These are phyloP conservation scores for Pseudogymnoascus sp. DNA, from an alignment of 2,329 filamentous ascomycete species.

Conservation along the genomic window DNA sequence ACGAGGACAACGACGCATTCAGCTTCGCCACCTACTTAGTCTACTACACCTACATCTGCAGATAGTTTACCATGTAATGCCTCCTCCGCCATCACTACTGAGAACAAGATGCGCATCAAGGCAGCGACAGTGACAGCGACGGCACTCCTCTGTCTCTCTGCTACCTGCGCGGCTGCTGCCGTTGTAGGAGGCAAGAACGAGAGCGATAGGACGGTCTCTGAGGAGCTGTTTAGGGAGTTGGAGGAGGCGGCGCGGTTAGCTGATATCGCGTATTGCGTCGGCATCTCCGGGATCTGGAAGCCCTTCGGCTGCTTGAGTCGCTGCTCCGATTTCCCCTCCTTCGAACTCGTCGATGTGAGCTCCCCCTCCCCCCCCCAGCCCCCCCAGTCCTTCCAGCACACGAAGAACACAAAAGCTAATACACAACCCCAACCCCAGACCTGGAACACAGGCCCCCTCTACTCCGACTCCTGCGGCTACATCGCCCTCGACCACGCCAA, in stretches of 20 bases:
- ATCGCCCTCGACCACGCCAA: constrained; percentile 69
- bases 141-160: constrained; percentile 19
- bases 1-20: no score
- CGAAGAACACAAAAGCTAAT: no score
- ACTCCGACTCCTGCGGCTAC: constrained; percentile 90
- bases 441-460: constrained; percentile 81
- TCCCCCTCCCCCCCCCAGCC: not conserved
- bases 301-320: constrained; percentile 82
- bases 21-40: not conserved
- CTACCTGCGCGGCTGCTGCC: constrained; percentile 20
- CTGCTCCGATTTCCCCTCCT: constrained; percentile 71
- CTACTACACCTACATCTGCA: not conserved
- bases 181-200: not conserved
- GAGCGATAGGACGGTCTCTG: constrained; percentile 38
- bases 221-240: constrained; percentile 65
- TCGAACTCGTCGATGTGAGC: constrained; percentile 61
- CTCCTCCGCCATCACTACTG: not conserved
- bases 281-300: constrained; percentile 67
- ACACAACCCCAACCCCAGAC: no score
- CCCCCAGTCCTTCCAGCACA: not conserved
- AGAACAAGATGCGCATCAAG: constrained; percentile 20
- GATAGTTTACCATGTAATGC: not conserved
- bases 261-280: constrained; percentile 91
- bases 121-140: no score
- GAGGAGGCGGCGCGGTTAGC: constrained; percentile 86